Base-by-base conservation (phyloP, 2,329 filamentous ascomycete species). In the Mycosphaerella arachidis region DNA sequence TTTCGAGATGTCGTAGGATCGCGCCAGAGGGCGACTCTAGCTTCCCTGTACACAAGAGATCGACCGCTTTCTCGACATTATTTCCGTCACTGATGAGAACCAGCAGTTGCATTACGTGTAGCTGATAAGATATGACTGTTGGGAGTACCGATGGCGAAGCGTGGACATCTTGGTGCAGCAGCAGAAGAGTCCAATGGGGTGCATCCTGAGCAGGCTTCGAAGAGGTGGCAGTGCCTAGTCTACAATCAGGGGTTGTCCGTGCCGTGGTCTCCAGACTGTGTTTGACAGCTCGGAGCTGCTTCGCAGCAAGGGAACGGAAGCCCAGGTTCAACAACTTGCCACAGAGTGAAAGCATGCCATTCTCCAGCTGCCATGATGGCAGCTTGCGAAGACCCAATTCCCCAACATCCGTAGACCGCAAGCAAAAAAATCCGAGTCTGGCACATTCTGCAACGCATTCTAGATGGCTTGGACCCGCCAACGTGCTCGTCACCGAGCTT, bases 301-400 rank as follows among this genome's bases (percentile, higher is more conserved):
- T 89, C 46, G 85, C 74, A 0, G 90, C 89, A 58, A 87, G 78
- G n/a, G 86, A 83, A 50, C 88, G 83, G 55, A 92, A 73, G 1
- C 84, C 84, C 52, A 91, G 77, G 0, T 78, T 77, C 13, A 91
- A 76, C 1, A 92, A 77, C 70, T 86, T 90, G 43, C 83, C 83
- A 43, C 88, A 75, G 56, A 92, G 80, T 0, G 86, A 85, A 16
- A 88, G 83, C 80, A 90, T 89, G 56, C 89, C 90, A 60, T 80
- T 86, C 70, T 92, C 90, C 4, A 92, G 73, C 69, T 92, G 88
- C 43, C 89, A 76, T 48, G 83, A 81, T 1, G 84, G 81, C n/a
- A 86, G 76, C 9, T 81, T 75, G 9, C 85, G 75, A 8, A 81
- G 78, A 6, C 82, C 75, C 0, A 81, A 76, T 29, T 81, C 77